Percentiles rank a stretch among this genome's conserved stretches.
Conservation (phyloP, 2,329 filamentous ascomycete genomes). For the Furcasterigmium sp. region DNA sequence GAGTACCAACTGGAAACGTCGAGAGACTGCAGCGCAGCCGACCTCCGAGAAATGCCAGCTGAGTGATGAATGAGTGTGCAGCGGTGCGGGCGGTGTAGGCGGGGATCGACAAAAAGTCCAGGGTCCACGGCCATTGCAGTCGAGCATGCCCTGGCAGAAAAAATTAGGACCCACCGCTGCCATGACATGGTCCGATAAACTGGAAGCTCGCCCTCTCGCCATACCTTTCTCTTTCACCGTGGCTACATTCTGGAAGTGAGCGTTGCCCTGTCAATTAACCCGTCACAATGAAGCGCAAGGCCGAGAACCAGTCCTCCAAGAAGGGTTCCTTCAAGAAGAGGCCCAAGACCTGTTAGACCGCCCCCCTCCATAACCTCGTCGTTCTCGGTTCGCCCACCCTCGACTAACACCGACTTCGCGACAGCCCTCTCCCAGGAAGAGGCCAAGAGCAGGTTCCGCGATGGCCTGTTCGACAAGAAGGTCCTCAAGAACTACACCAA, state of each 20-base stretch:
- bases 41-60: too few relatives aligned
- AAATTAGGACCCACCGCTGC: slow-evolving; percentile 1
- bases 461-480: slow-evolving; percentile 58
- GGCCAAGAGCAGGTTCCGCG: slow-evolving; percentile 55
- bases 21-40: too few relatives aligned
- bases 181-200: slow-evolving; percentile 2
- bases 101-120: too few relatives aligned
- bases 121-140: too few relatives aligned
- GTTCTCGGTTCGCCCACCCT: slow-evolving; percentile 3
- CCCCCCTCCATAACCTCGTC: not conserved
- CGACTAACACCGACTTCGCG: slow-evolving; percentile 9
- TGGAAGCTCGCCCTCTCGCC: slow-evolving; percentile 1
- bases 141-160: not conserved
- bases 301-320: slow-evolving; percentile 37
- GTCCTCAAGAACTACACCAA: slow-evolving; percentile 54
- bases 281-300: slow-evolving; percentile 56
- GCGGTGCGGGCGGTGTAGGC: too few relatives aligned
- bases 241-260: not conserved
- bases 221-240: slow-evolving; percentile 2
- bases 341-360: slow-evolving; percentile 39
- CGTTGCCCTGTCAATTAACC: not conserved
- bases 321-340: slow-evolving; percentile 42
- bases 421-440: slow-evolving; percentile 42
- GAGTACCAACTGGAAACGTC: too few relatives aligned
- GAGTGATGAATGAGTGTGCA: too few relatives aligned